Evolutionary conservation across 805 yeast genomes (phyloP).

Genomic region (Metschnikowia anglica): DNA sequence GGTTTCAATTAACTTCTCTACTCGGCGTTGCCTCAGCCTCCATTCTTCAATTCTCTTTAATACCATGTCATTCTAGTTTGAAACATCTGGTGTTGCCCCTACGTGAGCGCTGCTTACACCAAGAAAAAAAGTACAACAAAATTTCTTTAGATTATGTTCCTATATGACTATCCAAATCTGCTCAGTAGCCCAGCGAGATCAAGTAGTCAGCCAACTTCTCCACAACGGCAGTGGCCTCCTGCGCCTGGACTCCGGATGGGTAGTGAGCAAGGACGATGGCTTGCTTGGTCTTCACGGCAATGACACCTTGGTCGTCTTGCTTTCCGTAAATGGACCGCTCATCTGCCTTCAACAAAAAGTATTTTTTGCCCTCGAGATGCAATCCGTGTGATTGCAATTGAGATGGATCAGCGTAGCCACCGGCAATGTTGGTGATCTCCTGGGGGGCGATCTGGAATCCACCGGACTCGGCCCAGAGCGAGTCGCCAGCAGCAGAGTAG

Average conservation of each 20-base stretch:
- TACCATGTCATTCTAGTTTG: too few species aligned
- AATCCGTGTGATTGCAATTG: conserved; percentile 82
- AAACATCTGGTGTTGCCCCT: too few species aligned
- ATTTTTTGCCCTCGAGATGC: conserved; percentile 81
- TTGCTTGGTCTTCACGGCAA: conserved; percentile 91
- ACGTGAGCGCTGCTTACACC: too few species aligned
- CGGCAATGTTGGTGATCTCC: conserved; percentile 73
- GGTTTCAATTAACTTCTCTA: too few species aligned
- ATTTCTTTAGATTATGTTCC: conserved; percentile 8
- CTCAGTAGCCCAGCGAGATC: conserved; percentile 78
- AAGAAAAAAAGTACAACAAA: not conserved
- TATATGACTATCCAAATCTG: conserved; percentile 1
- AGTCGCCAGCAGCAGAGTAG: conserved; percentile 91
- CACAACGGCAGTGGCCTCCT: conserved; percentile 91
- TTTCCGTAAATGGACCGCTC: conserved; percentile 93
- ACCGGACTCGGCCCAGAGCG: conserved; percentile 87
- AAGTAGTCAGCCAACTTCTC: conserved; percentile 95
- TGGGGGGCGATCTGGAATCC: conserved; percentile 60
- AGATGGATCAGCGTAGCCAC: conserved; percentile 78
- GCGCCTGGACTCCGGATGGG: conserved; percentile 86
- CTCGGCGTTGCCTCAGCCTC: not conserved
- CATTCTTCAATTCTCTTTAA: too few species aligned
- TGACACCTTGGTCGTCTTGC: conserved; percentile 79
- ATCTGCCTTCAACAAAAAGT: conserved; percentile 85
- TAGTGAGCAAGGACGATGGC: conserved; percentile 93